Base-by-base conservation (phyloP, 345 rosid species). In the Isatis tinctoria region DNA sequence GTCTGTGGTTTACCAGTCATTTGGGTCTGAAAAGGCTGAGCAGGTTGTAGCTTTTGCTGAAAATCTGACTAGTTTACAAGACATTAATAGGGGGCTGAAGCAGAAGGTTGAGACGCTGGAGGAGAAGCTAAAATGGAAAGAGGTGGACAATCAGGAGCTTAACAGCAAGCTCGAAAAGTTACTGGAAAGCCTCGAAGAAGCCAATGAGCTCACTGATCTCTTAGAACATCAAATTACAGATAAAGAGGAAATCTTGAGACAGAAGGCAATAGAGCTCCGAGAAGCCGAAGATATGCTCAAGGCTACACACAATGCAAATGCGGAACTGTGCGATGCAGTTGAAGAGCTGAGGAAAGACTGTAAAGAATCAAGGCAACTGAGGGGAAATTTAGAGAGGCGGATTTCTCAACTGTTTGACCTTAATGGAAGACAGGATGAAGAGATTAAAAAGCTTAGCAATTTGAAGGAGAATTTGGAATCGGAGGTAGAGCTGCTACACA, bases 201-300 rank as follows among this genome's bases (percentile, higher is more conserved):
- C 76, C 20, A 80, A 75, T 66, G 87, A 86, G 75, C 61, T 87
- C 35, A 88, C 78, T 67, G 91, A 78, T 75, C 83, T 83, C 65
- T 78, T 91, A 62, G 86, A 83, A 68, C 80, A 65, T 79, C 87
- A 88, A 82, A 69, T 84, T 64, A 44, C 74, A 11, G 73, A 76
- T 58, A 87, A 83, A 49, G 82, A 82, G 18, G 93, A 83, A 60
- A 85, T 82, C 69, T 72, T 90, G 74, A 81, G 80, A 61, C 78
- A 83, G 80, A 91, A 88, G 77, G 82, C 76, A 43, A 41, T 48
- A 8, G 93, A 88, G 70, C 87, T 94, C 64, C 81, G 78, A 30
- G 90, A 90, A 74, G 90, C 79, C 33, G 88, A 88, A 72, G 82
- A 85, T 71, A 86, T 85, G 82, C 90, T 94, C 26, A 84, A 81